Evolutionary conservation across 495 filamentous ascomycete genomes (phyloP), one percentile per base, ranked within the genome.

Genomic region (Apiosordaria backusii): DNA sequence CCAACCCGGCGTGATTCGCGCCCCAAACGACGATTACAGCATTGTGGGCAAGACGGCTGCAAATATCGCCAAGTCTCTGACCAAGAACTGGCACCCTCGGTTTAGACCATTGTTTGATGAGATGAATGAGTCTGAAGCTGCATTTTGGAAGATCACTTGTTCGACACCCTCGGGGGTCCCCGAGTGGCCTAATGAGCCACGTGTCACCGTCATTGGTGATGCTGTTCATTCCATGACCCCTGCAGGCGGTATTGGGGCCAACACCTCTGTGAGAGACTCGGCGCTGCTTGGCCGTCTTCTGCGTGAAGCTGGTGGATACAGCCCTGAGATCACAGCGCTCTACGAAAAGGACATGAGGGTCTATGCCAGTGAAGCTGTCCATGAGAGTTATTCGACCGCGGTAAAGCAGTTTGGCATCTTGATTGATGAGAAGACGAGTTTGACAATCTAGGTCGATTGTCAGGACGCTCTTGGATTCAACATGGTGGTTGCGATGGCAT

Each of bases 221-320:
- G 84, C 86, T 0, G 83, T 77, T 24, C 87, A 89, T 70, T 78
- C 78, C 16, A 88, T 87, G 85, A 87, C 86, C 4, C 87, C 87
- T 4, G 85, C 85, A 0, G 84, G 82, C 0, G 86, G 85, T 2
- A 82, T 84, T 61, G 86, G 86, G 1, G 85, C 84, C 15, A 87
- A 86, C 65, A 87, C 85, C 0, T 85, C 85, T 52, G 76, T 87
- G 16, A 68, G 77, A 63, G 83, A 86, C 65, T 80, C 83, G 6
- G 82, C 80, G 13, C 61, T 84, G 53, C 70, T 85, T 4, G 82
- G 81, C 3, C 76, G 75, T 62, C 58, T 84, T 63, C 25, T 85
- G 57, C 68, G 69, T 25, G 81, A 85, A 66, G 72, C 77, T 9
- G 79, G 79, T 16, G 80, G 80, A 9, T 79, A 68, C 55, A 67